Conservation (phyloP, 495 filamentous ascomycete genomes). For the Bryoglossum gracile region DNA sequence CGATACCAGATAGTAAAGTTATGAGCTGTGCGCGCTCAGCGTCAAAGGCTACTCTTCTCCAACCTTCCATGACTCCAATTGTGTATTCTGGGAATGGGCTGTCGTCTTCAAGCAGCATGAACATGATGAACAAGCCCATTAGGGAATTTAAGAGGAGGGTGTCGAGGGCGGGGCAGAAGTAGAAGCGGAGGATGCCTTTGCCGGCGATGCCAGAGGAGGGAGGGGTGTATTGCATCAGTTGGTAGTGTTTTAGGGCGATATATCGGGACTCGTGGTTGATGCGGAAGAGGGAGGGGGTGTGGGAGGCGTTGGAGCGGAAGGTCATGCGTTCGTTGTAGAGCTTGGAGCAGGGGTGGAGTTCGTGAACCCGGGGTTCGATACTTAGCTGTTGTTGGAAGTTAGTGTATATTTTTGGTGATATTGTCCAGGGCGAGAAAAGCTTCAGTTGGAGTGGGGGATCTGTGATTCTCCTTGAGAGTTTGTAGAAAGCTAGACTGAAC, state of each 20-base stretch:
- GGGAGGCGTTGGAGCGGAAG: slow-evolving; percentile 20
- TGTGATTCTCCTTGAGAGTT: too few species aligned
- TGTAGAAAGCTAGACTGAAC: too few species aligned
- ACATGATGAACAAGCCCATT: slow-evolving; percentile 24
- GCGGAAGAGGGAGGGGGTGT: slow-evolving; percentile 25
- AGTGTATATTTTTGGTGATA: too few species aligned
- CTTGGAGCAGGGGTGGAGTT: slow-evolving; percentile 23
- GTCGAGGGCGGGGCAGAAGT: slow-evolving; percentile 19
- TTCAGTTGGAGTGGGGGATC: too few species aligned
- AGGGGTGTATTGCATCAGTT: slow-evolving; percentile 18
- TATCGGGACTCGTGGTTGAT: slow-evolving; percentile 34
- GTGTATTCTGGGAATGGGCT: slow-evolving; percentile 10
- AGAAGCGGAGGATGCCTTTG: slow-evolving; percentile 21
- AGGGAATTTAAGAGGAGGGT: slow-evolving; percentile 21
- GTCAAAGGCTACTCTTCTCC: slow-evolving; percentile 22
- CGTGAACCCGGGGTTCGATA: slow-evolving; percentile 21
- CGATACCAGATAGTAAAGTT: slow-evolving; percentile 17
- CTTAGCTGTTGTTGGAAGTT: too few species aligned
- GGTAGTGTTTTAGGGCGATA: slow-evolving; percentile 18
- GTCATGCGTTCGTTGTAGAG: slow-evolving; percentile 21
- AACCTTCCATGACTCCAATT: slow-evolving; percentile 18
- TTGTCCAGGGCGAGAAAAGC: too few species aligned
- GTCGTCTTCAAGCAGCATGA: slow-evolving; percentile 23
- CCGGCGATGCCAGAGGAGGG: slow-evolving; percentile 1
- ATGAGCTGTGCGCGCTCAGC: slow-evolving; percentile 24